Percentiles rank a stretch among this genome's conserved stretches.
phyloP scores from a whole-genome alignment of 257 asterid genomes.

The Forsythia viridissima region DNA sequence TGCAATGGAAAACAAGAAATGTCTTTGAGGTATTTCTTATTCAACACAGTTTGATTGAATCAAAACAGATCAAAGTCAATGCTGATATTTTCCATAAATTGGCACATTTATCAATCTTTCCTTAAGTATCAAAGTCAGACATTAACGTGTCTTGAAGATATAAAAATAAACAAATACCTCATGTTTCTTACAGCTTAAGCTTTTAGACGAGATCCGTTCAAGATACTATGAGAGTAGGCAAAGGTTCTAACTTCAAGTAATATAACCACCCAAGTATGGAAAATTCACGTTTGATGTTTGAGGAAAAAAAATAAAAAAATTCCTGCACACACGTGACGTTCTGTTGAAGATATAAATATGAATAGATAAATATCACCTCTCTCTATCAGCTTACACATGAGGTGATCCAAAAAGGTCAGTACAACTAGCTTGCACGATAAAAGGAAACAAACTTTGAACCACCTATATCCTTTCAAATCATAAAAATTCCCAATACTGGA shows the following conservation, averaged over 20 bases:
- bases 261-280: background rate
- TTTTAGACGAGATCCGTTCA: background rate
- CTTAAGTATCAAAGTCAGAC: background rate
- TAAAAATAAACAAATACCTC: background rate
- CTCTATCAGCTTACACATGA: background rate
- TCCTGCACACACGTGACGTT: background rate
- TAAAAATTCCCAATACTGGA: background rate
- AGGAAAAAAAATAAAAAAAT: background rate
- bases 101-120: background rate
- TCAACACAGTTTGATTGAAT: background rate
- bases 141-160: background rate
- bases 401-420: background rate
- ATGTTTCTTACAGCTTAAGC: background rate
- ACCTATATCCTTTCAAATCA: background rate
- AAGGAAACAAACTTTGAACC: background rate
- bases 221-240: background rate
- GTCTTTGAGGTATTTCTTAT: background rate
- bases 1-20: conserved; percentile 41
- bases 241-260: background rate
- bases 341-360: background rate
- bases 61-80: background rate
- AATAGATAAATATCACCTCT: background rate
- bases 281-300: background rate
- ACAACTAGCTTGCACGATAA: background rate
- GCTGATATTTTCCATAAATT: background rate